Conservation (phyloP, 371 early-diverging fungal species). For the Zychaea mexicana region DNA sequence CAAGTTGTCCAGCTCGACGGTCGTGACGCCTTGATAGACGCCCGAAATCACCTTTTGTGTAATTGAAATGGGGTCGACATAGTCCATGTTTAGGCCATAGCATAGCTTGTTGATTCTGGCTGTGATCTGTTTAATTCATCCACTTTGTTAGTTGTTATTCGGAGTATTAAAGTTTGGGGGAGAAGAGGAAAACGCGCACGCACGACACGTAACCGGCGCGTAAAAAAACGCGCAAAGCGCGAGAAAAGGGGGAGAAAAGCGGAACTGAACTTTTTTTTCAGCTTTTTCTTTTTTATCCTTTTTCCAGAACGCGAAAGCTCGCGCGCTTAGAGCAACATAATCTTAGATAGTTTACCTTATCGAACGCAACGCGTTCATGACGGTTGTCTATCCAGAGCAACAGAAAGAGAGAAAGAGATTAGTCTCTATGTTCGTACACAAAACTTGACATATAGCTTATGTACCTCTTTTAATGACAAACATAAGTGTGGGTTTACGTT, state of each 20-base stretch:
- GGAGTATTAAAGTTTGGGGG: neutral
- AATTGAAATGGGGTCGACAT: constrained; percentile 83
- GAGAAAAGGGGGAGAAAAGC: neutral
- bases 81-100: constrained; percentile 84
- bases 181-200: neutral
- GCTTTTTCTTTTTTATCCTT: neutral
- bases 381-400: constrained; percentile 63
- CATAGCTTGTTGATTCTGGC: constrained; percentile 85
- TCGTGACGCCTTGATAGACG: constrained; percentile 96
- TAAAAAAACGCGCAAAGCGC: constrained; percentile 1
- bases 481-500: neutral
- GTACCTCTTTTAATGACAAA: constrained; percentile 7
- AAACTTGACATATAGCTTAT: neutral
- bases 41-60: constrained; percentile 94
- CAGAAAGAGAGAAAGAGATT: too few relatives aligned
- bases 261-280: constrained; percentile 5
- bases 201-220: neutral
- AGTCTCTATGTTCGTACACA: too few relatives aligned
- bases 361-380: constrained; percentile 84
- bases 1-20: constrained; percentile 95
- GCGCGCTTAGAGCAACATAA: constrained; percentile 1
- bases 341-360: constrained; percentile 59
- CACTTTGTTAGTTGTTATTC: neutral
- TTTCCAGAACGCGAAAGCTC: neutral
- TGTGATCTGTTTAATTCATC: constrained; percentile 91